Percentiles rank a stretch among this genome's conserved stretches.
phyloP scores from a whole-genome alignment of 495 filamentous ascomycete species.

The Hypoxylon fuscum region DNA sequence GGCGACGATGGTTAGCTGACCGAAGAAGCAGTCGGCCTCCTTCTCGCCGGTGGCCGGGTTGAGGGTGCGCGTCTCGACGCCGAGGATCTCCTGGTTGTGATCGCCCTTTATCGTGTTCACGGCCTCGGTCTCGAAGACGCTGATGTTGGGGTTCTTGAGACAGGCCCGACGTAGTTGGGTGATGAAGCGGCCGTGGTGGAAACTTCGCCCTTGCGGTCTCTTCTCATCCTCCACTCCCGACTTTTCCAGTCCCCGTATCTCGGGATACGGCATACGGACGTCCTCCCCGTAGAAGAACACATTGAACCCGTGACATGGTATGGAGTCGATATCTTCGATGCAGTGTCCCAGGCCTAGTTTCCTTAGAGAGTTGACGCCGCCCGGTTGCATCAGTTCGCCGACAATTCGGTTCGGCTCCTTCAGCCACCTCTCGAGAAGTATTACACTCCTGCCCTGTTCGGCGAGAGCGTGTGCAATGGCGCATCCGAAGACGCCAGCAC shows the following conservation, averaged over 20 bases:
- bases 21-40: slow-evolving; percentile 79
- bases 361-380: slow-evolving; percentile 82
- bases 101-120: slow-evolving; percentile 67
- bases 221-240: slow-evolving; percentile 7
- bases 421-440: slow-evolving; percentile 87
- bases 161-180: slow-evolving; percentile 76
- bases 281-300: slow-evolving; percentile 82
- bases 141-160: slow-evolving; percentile 72
- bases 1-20: slow-evolving; percentile 82
- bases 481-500: slow-evolving; percentile 89
- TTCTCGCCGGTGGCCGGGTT: slow-evolving; percentile 62
- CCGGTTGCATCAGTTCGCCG: slow-evolving; percentile 93
- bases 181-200: slow-evolving; percentile 89
- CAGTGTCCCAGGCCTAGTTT: slow-evolving; percentile 82
- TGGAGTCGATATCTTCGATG: slow-evolving; percentile 88
- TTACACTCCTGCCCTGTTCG: slow-evolving; percentile 86
- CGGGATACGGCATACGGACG: slow-evolving; percentile 80
- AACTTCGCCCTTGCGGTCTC: slow-evolving; percentile 72
- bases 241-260: slow-evolving; percentile 35
- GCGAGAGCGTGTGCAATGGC: slow-evolving; percentile 83
- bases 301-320: slow-evolving; percentile 84
- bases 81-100: slow-evolving; percentile 70
- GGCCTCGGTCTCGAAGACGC: slow-evolving; percentile 76
- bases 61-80: slow-evolving; percentile 74
- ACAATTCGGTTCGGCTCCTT: slow-evolving; percentile 97